Conservation (phyloP, 2,329 filamentous ascomycete species). For the Coleophoma eucalyptorum region DNA sequence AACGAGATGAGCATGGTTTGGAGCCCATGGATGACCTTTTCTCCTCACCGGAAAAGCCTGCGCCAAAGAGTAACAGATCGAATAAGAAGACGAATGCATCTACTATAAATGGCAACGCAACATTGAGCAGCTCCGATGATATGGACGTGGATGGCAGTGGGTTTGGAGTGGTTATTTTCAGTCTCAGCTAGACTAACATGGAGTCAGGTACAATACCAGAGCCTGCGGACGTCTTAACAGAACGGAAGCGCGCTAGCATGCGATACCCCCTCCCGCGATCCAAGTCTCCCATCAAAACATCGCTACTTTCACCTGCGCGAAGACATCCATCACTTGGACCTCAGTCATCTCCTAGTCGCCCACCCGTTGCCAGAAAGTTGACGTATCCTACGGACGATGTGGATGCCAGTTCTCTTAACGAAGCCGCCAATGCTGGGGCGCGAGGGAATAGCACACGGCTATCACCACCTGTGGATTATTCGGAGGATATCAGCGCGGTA, state of each 20-base stretch:
- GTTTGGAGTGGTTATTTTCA: slow-evolving; percentile 3
- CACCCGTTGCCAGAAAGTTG: slow-evolving; percentile 24
- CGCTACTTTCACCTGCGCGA: slow-evolving; percentile 27
- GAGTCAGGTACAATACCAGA: slow-evolving; percentile 44
- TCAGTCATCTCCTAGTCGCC: slow-evolving; percentile 22
- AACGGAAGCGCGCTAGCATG: slow-evolving; percentile 24
- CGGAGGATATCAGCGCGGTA: slow-evolving; percentile 28
- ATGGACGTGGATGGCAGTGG: slow-evolving; percentile 64
- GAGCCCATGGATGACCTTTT: slow-evolving; percentile 85
- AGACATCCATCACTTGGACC: slow-evolving; percentile 26
- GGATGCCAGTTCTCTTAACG: neutral
- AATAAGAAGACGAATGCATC: slow-evolving; percentile 7
- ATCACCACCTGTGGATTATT: slow-evolving; percentile 18
- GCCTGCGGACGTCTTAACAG: slow-evolving; percentile 37
- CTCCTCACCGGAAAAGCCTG: slow-evolving; percentile 71
- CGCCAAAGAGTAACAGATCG: slow-evolving; percentile 6
- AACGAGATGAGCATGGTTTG: slow-evolving; percentile 88
- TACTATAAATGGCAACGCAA: slow-evolving; percentile 30
- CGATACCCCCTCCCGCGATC: slow-evolving; percentile 26
- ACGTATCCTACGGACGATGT: slow-evolving; percentile 23
- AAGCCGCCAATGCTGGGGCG: neutral
- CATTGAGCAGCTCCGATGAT: slow-evolving; percentile 48
- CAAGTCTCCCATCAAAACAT: slow-evolving; percentile 30
- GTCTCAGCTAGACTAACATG: slow-evolving; percentile 8
- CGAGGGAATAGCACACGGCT: slow-evolving; percentile 8